These are phyloP conservation scores for Sphaerobolus stellatus DNA, from an alignment of 1,284 basidiomycete genomes.

Conservation along the genomic window DNA sequence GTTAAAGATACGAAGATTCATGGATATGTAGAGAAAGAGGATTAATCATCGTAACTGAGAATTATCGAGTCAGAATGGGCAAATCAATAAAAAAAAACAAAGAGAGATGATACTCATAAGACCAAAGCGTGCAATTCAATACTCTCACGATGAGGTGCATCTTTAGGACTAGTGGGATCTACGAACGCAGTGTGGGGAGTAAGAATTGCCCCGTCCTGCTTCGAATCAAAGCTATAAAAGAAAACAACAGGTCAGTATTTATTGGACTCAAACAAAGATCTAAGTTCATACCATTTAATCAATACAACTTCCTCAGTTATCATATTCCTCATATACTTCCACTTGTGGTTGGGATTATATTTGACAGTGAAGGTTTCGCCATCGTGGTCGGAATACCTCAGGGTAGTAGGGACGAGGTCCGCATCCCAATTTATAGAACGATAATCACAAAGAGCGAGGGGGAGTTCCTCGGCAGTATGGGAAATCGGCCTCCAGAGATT, in stretches of 20 bases:
- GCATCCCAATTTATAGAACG: constrained; percentile 47
- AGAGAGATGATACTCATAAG: no score
- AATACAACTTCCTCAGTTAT: constrained; percentile 61
- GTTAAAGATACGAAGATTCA: no score
- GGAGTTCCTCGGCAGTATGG: constrained; percentile 37
- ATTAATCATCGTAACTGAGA: no score
- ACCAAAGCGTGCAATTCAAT: constrained; percentile 61
- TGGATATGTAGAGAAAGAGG: no score
- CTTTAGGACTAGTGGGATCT: constrained; percentile 53
- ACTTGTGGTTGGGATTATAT: constrained; percentile 53
- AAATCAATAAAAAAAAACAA: no score
- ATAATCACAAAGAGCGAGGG: constrained; percentile 37
- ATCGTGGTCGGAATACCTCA: constrained; percentile 52
- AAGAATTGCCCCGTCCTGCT: constrained; percentile 50
- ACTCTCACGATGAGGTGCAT: constrained; percentile 51
- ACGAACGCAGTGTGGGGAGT: constrained; percentile 62
- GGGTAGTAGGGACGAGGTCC: constrained; percentile 50
- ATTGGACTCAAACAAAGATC: not conserved
- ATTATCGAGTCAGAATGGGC: no score
- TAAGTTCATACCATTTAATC: constrained; percentile 61
- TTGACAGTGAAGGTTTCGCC: constrained; percentile 60
- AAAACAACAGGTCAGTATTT: constrained; percentile 12
- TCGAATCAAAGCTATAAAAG: constrained; percentile 47
- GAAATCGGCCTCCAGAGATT: constrained; percentile 71
- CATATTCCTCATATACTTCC: constrained; percentile 66